Evolutionary conservation across 768 basidiomycete genomes (phyloP).

Genomic region (Hemileccinum rubropunctum): DNA sequence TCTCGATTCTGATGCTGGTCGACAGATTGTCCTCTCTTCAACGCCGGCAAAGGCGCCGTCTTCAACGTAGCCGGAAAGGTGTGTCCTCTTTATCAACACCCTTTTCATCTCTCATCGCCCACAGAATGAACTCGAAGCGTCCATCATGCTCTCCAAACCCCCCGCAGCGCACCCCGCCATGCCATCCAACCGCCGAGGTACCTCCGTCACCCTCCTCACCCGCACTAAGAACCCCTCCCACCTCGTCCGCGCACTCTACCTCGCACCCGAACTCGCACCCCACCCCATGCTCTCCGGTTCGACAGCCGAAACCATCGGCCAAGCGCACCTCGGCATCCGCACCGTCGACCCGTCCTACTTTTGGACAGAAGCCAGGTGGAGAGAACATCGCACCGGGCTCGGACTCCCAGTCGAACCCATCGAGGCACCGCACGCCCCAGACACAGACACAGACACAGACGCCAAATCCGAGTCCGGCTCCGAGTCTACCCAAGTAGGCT

Average conservation of each 20-base stretch:
- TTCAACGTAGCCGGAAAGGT: constrained; percentile 83
- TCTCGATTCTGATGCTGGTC: not conserved
- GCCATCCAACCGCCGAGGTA: constrained; percentile 56
- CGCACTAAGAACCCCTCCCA: constrained; percentile 70
- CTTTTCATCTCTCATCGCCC: not conserved
- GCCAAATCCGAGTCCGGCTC: constrained; percentile 5
- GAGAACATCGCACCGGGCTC: constrained; percentile 69
- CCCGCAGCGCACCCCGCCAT: constrained; percentile 63
- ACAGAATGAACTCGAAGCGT: constrained; percentile 81
- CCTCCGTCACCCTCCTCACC: constrained; percentile 63
- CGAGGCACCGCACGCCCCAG: constrained; percentile 29
- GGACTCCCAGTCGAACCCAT: constrained; percentile 69
- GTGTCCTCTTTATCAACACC: not conserved
- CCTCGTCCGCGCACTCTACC: constrained; percentile 67
- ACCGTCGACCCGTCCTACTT: constrained; percentile 77
- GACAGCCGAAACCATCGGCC: constrained; percentile 60
- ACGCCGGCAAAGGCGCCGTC: constrained; percentile 77
- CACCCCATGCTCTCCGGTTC: constrained; percentile 71
- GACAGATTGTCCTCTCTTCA: constrained; percentile 74
- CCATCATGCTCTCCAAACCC: constrained; percentile 77
- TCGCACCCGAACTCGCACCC: constrained; percentile 56
- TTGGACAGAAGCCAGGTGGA: constrained; percentile 73
- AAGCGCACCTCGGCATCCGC: constrained; percentile 45
- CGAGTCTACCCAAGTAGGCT: constrained; percentile 17
- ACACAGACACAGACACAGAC: constrained; percentile 18